Conservation (phyloP, 495 filamentous ascomycete species). For the Tirmania nivea region DNA sequence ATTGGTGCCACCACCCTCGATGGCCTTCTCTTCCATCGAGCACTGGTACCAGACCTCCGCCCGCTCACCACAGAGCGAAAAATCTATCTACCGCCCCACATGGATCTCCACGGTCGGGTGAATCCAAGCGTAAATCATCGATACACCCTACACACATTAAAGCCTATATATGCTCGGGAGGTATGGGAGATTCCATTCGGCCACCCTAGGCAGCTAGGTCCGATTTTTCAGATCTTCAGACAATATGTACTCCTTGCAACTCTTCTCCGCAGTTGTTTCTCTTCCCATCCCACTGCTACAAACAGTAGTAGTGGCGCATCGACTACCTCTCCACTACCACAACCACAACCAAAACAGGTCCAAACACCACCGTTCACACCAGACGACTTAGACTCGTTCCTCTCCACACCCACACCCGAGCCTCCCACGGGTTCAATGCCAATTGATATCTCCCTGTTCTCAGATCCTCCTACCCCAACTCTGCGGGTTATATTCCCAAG, state of each 20-base stretch:
- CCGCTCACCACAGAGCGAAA: constrained; percentile 8
- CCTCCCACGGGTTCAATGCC: neutral
- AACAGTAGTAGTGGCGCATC: too few species aligned
- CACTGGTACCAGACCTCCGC: constrained; percentile 19
- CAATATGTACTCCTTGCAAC: constrained; percentile 52
- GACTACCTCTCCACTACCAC: too few species aligned
- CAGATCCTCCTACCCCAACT: neutral
- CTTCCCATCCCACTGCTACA: neutral
- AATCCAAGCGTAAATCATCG: constrained; percentile 26
- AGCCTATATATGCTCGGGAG: constrained; percentile 43
- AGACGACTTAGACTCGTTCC: constrained; percentile 1
- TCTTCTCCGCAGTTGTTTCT: constrained; percentile 41
- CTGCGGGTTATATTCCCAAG: neutral
- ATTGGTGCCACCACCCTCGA: constrained; percentile 23
- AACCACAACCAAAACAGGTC: neutral
- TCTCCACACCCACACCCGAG: neutral
- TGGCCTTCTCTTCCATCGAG: constrained; percentile 18
- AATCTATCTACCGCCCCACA: constrained; percentile 4
- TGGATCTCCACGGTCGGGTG: constrained; percentile 21
- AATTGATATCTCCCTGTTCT: neutral
- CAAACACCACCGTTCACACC: neutral
- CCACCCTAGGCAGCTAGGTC: constrained; percentile 65
- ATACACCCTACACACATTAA: constrained; percentile 50
- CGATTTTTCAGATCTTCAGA: constrained; percentile 45
- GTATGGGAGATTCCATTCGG: constrained; percentile 58